Percentiles rank a stretch among this genome's conserved stretches.
Conservation (phyloP, 371 early-diverging fungal species). For the Mucor indicus region DNA sequence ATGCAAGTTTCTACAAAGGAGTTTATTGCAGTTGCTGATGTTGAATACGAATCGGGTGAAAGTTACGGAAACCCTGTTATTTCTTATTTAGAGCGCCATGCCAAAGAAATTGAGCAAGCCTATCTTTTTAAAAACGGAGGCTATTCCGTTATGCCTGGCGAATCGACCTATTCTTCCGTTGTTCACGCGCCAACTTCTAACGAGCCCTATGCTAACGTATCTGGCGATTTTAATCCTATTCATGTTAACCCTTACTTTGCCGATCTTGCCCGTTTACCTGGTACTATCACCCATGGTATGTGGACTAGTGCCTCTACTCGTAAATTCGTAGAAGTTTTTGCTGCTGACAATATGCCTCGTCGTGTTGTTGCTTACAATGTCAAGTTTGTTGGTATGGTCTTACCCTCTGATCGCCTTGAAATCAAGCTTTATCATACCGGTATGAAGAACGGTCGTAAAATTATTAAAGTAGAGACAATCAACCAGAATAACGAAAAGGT, state of each 20-base stretch:
- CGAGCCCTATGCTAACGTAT: constrained; percentile 81
- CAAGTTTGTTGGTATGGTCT: constrained; percentile 79
- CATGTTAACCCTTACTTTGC: constrained; percentile 95
- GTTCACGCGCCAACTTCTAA: constrained; percentile 78
- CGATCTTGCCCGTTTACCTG: constrained; percentile 84
- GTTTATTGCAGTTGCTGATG: constrained; percentile 75
- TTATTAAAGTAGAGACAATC: constrained; percentile 86
- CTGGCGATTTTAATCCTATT: constrained; percentile 93
- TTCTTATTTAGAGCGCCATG: constrained; percentile 74
- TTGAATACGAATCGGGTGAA: constrained; percentile 70
- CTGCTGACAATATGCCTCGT: constrained; percentile 90
- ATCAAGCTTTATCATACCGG: constrained; percentile 90
- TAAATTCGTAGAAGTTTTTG: constrained; percentile 89
- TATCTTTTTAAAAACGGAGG: constrained; percentile 81
- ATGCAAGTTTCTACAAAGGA: constrained; percentile 82
- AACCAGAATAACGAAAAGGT: constrained; percentile 84
- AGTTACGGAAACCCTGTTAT: constrained; percentile 75
- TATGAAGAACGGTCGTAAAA: constrained; percentile 93
- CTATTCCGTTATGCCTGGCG: constrained; percentile 85
- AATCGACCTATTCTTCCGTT: constrained; percentile 75
- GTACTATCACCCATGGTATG: constrained; percentile 96
- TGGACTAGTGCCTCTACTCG: constrained; percentile 93
- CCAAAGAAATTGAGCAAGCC: constrained; percentile 75
- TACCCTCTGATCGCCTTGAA: constrained; percentile 79
- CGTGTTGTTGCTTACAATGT: constrained; percentile 80